Percentiles rank a stretch among this genome's conserved stretches.
Conservation (phyloP, 164 flowering plant genomes). For the Chimonanthus salicifolius region DNA sequence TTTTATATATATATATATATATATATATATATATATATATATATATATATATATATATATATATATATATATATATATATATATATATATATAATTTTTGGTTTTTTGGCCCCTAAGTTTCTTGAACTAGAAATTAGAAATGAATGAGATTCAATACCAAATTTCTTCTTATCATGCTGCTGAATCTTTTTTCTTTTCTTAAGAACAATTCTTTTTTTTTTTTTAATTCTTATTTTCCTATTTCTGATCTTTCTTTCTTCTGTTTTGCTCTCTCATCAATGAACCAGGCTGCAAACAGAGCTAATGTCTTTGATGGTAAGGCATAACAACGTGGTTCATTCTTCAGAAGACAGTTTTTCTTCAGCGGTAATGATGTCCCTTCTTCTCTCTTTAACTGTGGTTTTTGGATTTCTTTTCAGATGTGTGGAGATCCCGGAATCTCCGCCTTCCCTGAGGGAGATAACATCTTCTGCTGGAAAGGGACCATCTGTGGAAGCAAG, state of each 20-base stretch:
- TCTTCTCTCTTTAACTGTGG: neutral
- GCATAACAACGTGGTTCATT: neutral
- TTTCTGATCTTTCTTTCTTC: neutral
- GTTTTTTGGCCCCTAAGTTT: neutral
- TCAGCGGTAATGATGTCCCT: too few relatives aligned
- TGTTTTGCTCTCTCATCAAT: neutral
- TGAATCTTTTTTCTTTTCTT: neutral
- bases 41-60: too few relatives aligned
- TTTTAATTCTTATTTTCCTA: neutral
- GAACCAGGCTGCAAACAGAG: constrained; percentile 28
- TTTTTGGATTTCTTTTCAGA: constrained; percentile 26
- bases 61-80: too few relatives aligned
- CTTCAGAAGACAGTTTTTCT: neutral
- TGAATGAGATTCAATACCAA: too few relatives aligned
- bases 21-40: too few relatives aligned
- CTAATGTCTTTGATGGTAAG: constrained; percentile 31
- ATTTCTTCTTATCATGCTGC: too few relatives aligned
- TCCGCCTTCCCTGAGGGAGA: constrained; percentile 95
- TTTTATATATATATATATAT: neutral
- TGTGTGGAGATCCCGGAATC: constrained; percentile 79
- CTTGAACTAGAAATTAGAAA: neutral
- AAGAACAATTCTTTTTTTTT: neutral
- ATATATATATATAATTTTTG: neutral
- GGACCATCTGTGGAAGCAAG: constrained; percentile 83
- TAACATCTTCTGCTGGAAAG: constrained; percentile 90